phyloP scores from a whole-genome alignment of 2,329 filamentous ascomycete species.

The Talaromyces sp. region DNA sequence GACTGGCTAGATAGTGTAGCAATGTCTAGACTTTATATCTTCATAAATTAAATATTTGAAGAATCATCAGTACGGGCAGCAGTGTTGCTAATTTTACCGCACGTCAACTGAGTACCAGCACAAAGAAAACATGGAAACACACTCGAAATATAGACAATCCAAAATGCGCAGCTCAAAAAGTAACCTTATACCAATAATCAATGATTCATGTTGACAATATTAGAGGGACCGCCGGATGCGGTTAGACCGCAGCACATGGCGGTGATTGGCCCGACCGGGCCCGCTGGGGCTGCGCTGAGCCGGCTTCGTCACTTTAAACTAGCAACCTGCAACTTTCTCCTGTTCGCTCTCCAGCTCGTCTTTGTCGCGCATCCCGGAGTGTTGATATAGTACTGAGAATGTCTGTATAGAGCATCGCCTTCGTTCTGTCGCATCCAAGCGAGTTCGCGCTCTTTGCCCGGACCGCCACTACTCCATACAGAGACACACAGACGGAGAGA shows the following conservation, averaged over 20 bases:
- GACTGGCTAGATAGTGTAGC: too few species aligned
- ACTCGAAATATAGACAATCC: neutral
- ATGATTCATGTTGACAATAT: too few species aligned
- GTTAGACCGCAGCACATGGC: neutral
- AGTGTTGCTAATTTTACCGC: neutral
- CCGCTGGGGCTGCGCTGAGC: neutral
- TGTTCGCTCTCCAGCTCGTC: neutral
- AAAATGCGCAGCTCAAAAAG: neutral
- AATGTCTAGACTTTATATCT: too few species aligned
- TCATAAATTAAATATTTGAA: too few species aligned
- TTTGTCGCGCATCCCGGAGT: neutral
- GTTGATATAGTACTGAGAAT: neutral
- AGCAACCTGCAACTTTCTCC: neutral
- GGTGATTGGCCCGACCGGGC: neutral
- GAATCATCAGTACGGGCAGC: too few species aligned
- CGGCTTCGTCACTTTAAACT: neutral
- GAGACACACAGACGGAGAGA: neutral
- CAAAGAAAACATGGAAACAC: too few species aligned
- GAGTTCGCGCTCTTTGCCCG: neutral
- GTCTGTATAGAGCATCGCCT: neutral
- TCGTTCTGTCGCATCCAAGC: neutral
- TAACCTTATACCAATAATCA: too few species aligned
- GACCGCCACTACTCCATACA: neutral
- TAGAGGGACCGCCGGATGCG: neutral
- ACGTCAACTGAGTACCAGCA: neutral